phyloP scores from a whole-genome alignment of 169 alveolate genomes.

The Eimeria nieschulzi region DNA sequence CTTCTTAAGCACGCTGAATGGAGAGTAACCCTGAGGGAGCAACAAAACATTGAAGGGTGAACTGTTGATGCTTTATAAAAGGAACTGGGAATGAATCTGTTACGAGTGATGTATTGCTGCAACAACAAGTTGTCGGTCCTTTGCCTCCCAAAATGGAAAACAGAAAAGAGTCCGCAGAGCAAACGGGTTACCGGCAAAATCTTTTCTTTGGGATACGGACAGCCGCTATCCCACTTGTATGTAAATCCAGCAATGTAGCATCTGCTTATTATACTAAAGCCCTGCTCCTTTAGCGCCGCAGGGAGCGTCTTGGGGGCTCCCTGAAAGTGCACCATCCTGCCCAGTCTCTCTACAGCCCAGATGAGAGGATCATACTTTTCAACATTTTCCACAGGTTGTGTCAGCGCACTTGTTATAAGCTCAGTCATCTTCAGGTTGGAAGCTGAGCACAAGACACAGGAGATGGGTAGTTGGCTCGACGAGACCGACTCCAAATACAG shows the following conservation, averaged over 20 bases:
- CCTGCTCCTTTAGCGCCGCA: not conserved
- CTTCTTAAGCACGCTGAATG: slow-evolving; percentile 23
- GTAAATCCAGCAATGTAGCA: slow-evolving; percentile 35
- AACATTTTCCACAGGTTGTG: slow-evolving; percentile 6
- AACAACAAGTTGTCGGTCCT: no score
- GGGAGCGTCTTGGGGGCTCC: slow-evolving; percentile 14
- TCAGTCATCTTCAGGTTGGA: slow-evolving; percentile 19
- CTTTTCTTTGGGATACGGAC: slow-evolving; percentile 14
- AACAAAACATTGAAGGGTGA: not conserved
- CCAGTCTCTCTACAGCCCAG: slow-evolving; percentile 49
- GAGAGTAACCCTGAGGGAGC: slow-evolving; percentile 46
- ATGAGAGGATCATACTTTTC: not conserved
- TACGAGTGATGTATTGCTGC: no score
- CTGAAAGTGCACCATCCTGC: not conserved
- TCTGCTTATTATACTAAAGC: not conserved
- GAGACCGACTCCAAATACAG: no score
- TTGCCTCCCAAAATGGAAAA: no score
- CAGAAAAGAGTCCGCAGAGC: not conserved
- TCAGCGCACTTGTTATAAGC: not conserved
- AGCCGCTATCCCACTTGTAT: slow-evolving; percentile 53
- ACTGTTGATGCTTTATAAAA: no score
- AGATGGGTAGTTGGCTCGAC: no score
- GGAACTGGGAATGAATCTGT: no score
- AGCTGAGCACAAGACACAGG: not conserved
- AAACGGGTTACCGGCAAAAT: not conserved